Evolutionary conservation across 2,329 filamentous ascomycete species (phyloP), one percentile per base, ranked within the genome.

Genomic region (Fusarium sp.): DNA sequence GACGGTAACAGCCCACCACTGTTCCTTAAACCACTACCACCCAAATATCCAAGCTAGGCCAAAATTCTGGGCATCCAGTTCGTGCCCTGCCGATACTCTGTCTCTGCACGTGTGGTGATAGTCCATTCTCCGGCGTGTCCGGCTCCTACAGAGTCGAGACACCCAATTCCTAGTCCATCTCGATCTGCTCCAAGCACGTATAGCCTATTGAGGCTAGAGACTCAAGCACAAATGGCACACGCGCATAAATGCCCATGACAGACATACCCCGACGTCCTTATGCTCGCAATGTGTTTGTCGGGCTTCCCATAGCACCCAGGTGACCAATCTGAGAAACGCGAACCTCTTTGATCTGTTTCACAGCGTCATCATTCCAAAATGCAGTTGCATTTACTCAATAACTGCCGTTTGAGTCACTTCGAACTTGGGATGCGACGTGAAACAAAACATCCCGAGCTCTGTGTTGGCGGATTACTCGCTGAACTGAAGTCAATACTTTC

Each of bases 21-120:
- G 22, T 47, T 61, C 37, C 64, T 65, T 25, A 45, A 33, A 48
- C 55, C 43, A 67, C 54, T 53, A 62, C 54, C 65, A 62, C 66
- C 46, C 49, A 43, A 37, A 46, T 35, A 14, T 39, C 19, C 59
- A 39, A 62, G 62, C 51, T 61, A 53, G 50, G 39, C 45, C 54
- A 44, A 46, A 49, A 19, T n/a, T 54, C 35, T 52, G 47, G 55
- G 47, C 48, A 37, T 30, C 49, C 33, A 48, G 33, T 52, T 45
- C 39, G 61, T 61, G 54, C 39, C 65, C 52, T 66, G 60, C 56
- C 30, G 19, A 32, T 37, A 37, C 52, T 50, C 47, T 40, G 48
- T 47, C 39, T 67, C 43, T 54, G 56, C 66, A 69, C 66, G 66
- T 69, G 66, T 56, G 48, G 30, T 56, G 39, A 40, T 52, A 30